A percentile compares a stretch with the other conserved stretches of the same genome.
Conservation (phyloP, 108 stramenopile genomes). For the Chaetoceros muelleri region DNA sequence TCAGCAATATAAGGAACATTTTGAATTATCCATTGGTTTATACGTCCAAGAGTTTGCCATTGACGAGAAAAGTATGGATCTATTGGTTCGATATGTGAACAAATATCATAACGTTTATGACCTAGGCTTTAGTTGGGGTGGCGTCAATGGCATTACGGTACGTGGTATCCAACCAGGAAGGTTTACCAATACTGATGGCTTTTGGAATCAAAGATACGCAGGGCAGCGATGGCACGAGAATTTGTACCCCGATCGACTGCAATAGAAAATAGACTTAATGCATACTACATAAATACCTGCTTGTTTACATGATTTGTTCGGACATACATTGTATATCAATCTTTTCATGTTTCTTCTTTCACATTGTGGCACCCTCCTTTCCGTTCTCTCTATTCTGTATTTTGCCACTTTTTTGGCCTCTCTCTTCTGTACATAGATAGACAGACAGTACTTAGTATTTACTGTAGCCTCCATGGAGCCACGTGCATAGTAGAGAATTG, state of each 20-base stretch:
- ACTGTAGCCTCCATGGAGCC: no score
- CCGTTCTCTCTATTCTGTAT: no score
- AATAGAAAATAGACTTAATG: no score
- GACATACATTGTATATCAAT: no score
- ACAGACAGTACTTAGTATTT: no score
- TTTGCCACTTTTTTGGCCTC: no score
- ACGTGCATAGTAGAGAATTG: no score
- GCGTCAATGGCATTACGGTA: slow-evolving; percentile 74
- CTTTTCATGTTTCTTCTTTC: no score
- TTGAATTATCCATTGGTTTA: slow-evolving; percentile 57
- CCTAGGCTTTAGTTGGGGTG: slow-evolving; percentile 77
- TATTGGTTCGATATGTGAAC: slow-evolving; percentile 62
- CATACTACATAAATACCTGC: no score
- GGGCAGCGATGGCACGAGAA: slow-evolving; percentile 23
- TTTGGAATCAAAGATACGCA: slow-evolving; percentile 54
- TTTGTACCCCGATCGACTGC: background rate
- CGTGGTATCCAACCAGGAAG: slow-evolving; percentile 68
- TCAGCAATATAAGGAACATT: slow-evolving; percentile 61
- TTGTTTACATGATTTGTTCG: no score
- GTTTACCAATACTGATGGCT: slow-evolving; percentile 73
- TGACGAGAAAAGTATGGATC: slow-evolving; percentile 56
- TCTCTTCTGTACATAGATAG: no score
- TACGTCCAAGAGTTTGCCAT: slow-evolving; percentile 83
- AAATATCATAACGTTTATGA: slow-evolving; percentile 48
- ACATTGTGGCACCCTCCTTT: no score